Evolutionary conservation across 331 rosid species (phyloP), one percentile per base, ranked within the genome.

Genomic region (Ulmus americana): DNA sequence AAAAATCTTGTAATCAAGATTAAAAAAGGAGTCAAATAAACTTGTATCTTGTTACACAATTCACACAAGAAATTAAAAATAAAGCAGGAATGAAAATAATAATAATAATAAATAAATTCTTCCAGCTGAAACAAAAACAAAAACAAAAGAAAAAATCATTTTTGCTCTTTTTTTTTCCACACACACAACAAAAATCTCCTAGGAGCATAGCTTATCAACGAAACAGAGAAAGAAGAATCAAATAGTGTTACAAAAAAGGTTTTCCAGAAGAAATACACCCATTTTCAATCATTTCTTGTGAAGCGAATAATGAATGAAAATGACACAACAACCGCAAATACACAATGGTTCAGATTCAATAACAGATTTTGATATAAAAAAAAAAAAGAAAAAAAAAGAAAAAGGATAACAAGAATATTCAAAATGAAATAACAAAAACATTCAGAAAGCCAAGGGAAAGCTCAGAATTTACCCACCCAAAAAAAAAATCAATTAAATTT

Each of bases 361-460:
- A 63, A 39, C 16, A 22, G 38, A 13, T 38, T 63, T 0, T n/a
- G 44, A 51, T 6, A 15, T 6, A 16, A 51, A 5, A 12, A 10
- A 22, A 22, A 7, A 16, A 1, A 11, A 53, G 20, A 7, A 16
- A 1, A 11, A 65, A 20, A 20, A 20, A n/a, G n/a, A 6, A 18
- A 1, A 11, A 65, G 12, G 3, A 10, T 6, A 11, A 39, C 28
- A 35, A 12, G 20, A 63, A 64, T 45, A 46, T 50, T 63, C 44
- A 39, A 1, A 49, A 65, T 71, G 47, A 80, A 66, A 40, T 55
- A 9, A n/a, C 22, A 53, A 42, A 8, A 60, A 42, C 45, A 55
- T 47, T 55, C 22, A 41, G 57, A 14, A 63, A 64, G 38, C 61
- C 75, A 61, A 54, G 58, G 49, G 15, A 70, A 45, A 81, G 88